phyloP scores from a whole-genome alignment of 1,284 basidiomycete genomes.

The Coniophora puteana region DNA sequence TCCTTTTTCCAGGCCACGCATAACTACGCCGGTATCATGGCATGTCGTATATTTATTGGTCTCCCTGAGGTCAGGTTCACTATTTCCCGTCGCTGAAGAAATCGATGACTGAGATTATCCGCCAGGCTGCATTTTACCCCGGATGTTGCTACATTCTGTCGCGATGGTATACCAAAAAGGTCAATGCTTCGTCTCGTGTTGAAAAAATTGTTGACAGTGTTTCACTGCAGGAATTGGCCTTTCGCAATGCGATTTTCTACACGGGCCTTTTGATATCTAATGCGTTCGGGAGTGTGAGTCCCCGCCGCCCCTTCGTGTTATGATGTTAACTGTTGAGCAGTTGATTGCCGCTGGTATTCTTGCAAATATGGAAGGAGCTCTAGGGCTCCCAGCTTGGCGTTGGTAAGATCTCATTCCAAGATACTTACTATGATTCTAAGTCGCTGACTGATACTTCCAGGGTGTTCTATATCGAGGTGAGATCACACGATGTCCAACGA shows the following conservation, averaged over 20 bases:
- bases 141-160: conserved; percentile 60
- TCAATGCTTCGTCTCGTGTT: conserved; percentile 10
- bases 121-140: conserved; percentile 59
- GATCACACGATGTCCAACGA: conserved; percentile 3
- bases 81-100: neutral
- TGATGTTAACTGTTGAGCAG: conserved; percentile 29
- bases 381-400: conserved; percentile 69
- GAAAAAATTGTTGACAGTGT: neutral
- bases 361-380: conserved; percentile 60
- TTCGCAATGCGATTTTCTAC: conserved; percentile 69
- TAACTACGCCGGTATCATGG: conserved; percentile 51
- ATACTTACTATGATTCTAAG: neutral
- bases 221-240: conserved; percentile 50
- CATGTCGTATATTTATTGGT: conserved; percentile 60
- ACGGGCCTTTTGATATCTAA: conserved; percentile 68
- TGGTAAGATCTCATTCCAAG: conserved; percentile 47
- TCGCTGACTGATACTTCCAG: too few species aligned
- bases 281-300: conserved; percentile 66
- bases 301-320: too few species aligned
- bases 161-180: conserved; percentile 65
- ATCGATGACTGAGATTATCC: neutral
- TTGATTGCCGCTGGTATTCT: conserved; percentile 70
- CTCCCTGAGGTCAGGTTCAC: conserved; percentile 45
- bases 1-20: conserved; percentile 40
- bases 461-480: conserved; percentile 63